These are phyloP conservation scores for Henckelia pumila DNA, from an alignment of 257 asterid species.

Conservation along the genomic window DNA sequence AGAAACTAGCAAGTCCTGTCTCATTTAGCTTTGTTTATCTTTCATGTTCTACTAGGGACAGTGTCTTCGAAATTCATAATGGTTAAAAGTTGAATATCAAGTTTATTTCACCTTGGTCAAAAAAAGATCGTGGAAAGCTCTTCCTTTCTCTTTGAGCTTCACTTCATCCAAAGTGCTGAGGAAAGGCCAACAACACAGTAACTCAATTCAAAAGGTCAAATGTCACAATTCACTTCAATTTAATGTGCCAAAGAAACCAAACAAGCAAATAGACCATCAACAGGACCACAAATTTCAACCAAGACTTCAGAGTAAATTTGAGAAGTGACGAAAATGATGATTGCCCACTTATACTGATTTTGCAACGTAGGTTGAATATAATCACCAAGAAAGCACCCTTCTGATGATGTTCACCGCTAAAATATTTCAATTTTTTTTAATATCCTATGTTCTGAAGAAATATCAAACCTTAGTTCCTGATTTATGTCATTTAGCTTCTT, in stretches of 20 bases:
- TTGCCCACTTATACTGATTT: slow-evolving; percentile 9
- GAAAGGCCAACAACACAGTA: background rate
- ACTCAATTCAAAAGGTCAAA: slow-evolving; percentile 7
- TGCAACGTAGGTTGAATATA: slow-evolving; percentile 13
- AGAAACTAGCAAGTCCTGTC: background rate
- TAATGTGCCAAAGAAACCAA: slow-evolving; percentile 8
- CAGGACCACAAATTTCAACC: slow-evolving; percentile 15
- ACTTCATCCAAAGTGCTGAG: slow-evolving; percentile 86
- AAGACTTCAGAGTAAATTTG: background rate
- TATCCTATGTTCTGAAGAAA: background rate
- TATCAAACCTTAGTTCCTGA: slow-evolving; percentile 81
- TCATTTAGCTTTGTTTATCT: background rate
- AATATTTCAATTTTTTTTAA: background rate
- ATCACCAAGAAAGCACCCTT: slow-evolving; percentile 7
- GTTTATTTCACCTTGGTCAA: slow-evolving; percentile 68
- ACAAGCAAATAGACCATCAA: slow-evolving; percentile 8
- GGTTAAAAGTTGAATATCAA: background rate
- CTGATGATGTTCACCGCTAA: slow-evolving; percentile 3
- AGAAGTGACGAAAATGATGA: slow-evolving; percentile 4
- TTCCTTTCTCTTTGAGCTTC: slow-evolving; percentile 93
- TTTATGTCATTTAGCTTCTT: slow-evolving; percentile 81
- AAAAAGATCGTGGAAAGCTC: slow-evolving; percentile 83
- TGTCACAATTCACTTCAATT: slow-evolving; percentile 7
- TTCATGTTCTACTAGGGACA: background rate
- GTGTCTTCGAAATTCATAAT: background rate